Conservation (phyloP, 1,139 yeast species). For the Diutina pseudorugosa region DNA sequence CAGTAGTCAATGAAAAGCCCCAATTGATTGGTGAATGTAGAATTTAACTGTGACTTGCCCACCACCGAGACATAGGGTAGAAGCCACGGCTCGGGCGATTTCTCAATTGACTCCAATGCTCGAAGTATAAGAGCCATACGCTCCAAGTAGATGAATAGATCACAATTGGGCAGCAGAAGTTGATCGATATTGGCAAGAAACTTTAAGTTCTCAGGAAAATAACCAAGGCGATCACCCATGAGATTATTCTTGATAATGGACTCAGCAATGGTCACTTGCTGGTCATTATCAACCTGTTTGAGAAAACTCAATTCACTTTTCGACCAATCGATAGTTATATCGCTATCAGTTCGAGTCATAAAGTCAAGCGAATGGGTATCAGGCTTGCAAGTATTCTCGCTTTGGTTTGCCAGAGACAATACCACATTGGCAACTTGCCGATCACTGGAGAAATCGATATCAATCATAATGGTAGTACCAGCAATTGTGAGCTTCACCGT, state of each 20-base stretch:
- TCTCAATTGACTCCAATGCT: slow-evolving; percentile 9
- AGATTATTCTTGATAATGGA: slow-evolving; percentile 19
- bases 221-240: slow-evolving; percentile 13
- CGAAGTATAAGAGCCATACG: slow-evolving; percentile 18
- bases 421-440: slow-evolving; percentile 18
- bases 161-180: slow-evolving; percentile 19
- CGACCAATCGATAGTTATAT: slow-evolving; percentile 7
- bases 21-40: slow-evolving; percentile 12
- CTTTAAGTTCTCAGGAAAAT: slow-evolving; percentile 25
- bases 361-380: background rate
- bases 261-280: slow-evolving; percentile 13
- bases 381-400: background rate
- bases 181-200: slow-evolving; percentile 27
- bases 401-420: slow-evolving; percentile 24
- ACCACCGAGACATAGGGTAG: slow-evolving; percentile 16
- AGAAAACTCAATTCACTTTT: slow-evolving; percentile 2
- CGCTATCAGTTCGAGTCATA: background rate
- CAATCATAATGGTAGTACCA: slow-evolving; percentile 30
- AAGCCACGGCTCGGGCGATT: slow-evolving; percentile 10
- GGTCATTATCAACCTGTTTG: slow-evolving; percentile 6
- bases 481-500: slow-evolving; percentile 29
- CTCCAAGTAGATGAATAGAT: slow-evolving; percentile 22
- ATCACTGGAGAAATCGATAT: slow-evolving; percentile 25
- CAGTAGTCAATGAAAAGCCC: slow-evolving; percentile 28
- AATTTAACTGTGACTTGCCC: slow-evolving; percentile 21